Evolutionary conservation across 192 early-diverging fungal species (phyloP).

Genomic region (Kappamyces sp.): DNA sequence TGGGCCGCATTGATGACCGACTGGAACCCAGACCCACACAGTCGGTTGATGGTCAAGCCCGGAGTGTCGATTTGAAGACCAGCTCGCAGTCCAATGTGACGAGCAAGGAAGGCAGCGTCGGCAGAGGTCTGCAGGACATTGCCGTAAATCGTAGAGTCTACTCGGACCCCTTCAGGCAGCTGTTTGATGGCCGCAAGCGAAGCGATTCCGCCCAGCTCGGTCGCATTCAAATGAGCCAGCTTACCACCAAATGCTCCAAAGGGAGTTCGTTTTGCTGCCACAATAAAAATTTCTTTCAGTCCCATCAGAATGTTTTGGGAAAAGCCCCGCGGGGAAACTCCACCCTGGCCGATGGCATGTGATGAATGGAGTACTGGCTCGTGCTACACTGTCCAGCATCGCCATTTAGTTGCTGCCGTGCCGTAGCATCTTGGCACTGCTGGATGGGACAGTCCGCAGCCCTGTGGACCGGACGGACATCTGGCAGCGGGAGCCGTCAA

Average conservation of each 20-base stretch:
- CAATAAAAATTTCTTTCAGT: conserved; percentile 13
- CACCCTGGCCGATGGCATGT: background rate
- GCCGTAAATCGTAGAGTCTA: conserved; percentile 92
- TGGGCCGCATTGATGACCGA: conserved; percentile 89
- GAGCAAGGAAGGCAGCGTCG: conserved; percentile 84
- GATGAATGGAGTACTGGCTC: too few species aligned
- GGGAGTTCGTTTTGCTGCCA: conserved; percentile 37
- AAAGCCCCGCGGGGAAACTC: background rate
- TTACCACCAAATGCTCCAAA: conserved; percentile 95
- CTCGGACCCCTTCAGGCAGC: conserved; percentile 61
- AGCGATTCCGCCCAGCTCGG: conserved; percentile 74
- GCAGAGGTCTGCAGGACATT: conserved; percentile 83
- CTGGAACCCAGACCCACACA: conserved; percentile 96
- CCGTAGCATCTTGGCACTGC: too few species aligned
- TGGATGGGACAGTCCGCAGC: too few species aligned
- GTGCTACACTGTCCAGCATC: too few species aligned
- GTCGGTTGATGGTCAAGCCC: conserved; percentile 88
- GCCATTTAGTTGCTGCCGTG: too few species aligned
- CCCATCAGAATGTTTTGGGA: background rate
- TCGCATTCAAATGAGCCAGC: conserved; percentile 75
- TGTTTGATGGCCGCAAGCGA: conserved; percentile 77
- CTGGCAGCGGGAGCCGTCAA: too few species aligned
- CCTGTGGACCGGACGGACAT: too few species aligned
- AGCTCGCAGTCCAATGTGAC: conserved; percentile 87
- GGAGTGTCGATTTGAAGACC: conserved; percentile 78